Percentiles rank a stretch among this genome's conserved stretches.
phyloP scores from a whole-genome alignment of 441 rosid genomes.

The Adansonia grandidieri region DNA sequence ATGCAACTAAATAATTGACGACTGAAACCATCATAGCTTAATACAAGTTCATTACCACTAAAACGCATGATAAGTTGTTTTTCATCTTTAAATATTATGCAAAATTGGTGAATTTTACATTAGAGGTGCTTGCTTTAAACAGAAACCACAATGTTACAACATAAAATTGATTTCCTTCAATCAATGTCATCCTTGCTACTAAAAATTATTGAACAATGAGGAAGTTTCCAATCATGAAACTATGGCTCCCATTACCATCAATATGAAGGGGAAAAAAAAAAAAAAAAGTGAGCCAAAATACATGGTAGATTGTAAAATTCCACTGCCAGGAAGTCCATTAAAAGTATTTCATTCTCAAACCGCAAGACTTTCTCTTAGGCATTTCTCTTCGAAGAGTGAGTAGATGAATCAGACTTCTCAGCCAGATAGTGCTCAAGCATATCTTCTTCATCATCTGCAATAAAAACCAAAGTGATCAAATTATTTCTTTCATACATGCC shows the following conservation, averaged over 20 bases:
- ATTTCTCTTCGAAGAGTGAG: conserved; percentile 60
- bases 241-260: not conserved
- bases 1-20: too few relatives aligned
- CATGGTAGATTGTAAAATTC: not conserved
- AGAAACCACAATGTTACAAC: conserved; percentile 4
- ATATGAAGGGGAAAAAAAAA: not conserved
- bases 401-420: conserved; percentile 74
- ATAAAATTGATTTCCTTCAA: conserved; percentile 11
- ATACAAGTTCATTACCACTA: not conserved
- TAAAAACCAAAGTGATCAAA: conserved; percentile 13
- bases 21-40: not conserved
- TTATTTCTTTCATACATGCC: conserved; percentile 13
- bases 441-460: conserved; percentile 88
- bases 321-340: conserved; percentile 22
- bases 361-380: conserved; percentile 21
- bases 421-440: conserved; percentile 97
- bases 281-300: conserved; percentile 10
- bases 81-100: not conserved
- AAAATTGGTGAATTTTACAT: conserved; percentile 13
- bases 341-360: conserved; percentile 18
- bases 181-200: not conserved
- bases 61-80: not conserved
- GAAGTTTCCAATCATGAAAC: conserved; percentile 1
- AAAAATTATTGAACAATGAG: not conserved
- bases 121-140: conserved; percentile 1